Evolutionary conservation across 768 basidiomycete genomes (phyloP), one percentile per base, ranked within the genome.

Genomic region (Terana coerulea): DNA sequence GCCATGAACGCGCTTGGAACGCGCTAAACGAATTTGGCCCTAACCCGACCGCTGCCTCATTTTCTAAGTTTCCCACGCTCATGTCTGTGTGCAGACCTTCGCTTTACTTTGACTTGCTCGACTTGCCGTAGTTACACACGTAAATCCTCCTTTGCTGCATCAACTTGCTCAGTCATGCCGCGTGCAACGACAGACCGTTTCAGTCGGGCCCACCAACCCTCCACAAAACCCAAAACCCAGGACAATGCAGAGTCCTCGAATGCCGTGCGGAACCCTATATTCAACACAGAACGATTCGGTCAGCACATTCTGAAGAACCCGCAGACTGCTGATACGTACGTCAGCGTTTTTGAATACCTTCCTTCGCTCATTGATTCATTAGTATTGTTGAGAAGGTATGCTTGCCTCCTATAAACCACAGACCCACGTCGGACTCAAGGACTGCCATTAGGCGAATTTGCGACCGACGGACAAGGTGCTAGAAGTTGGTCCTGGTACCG

Each of bases 271-370:
- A 93, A 92, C 62, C 92, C 92, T 0, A 86, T 94, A 53, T 94
- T 93, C 76, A 95, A 97, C 64, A 97, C 94, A 3, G 89, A 91
- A 64, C 78, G 90, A 58, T 98, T 97, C 60, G 95, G 97, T 19
- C 95, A 98, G 67, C 95, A 99, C 72, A 98, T 99, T 58, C 77
- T 98, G 54, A 98, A 95, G 71, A 98, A 93, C 68, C 87, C 91
- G 4, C 79, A 84, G 52, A 88, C 92, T 29, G 92, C 92, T 5
- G 91, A 95, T 75, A 86, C 84, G 92, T 95, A 62, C 61, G 72
- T 71, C 26, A 43, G 9, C 3, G 5, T 19, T n/a, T 49, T 37
- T 33, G 15, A 14, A 45, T 4, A 26, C 37, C n/a, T 22, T 26
- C 9, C 43, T 50, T 31, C 17, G 53, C 59, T 60, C 60, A 45